phyloP scores from a whole-genome alignment of 176 grass and related monocot genomes.

The Cenchrus americanus region DNA sequence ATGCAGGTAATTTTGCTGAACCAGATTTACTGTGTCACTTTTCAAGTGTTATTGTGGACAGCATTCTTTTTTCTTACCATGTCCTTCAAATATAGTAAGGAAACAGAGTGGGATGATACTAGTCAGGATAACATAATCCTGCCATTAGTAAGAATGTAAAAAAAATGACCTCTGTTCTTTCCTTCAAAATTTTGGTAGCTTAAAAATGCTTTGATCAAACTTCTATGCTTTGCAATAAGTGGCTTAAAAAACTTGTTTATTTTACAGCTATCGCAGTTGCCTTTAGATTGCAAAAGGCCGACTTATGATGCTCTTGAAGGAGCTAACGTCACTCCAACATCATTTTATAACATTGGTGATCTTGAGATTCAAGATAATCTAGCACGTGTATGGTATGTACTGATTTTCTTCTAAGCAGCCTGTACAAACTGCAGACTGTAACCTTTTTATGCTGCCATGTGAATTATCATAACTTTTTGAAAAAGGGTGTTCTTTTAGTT shows the following conservation, averaged over 20 bases:
- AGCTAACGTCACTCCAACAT: constrained; percentile 70
- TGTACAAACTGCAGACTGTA: constrained; percentile 29
- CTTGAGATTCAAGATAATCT: constrained; percentile 97
- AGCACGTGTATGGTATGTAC: constrained; percentile 81
- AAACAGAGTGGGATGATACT: background rate
- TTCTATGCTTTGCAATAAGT: constrained; percentile 15
- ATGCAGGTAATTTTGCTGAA: constrained; percentile 74
- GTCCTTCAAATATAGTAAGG: constrained; percentile 13
- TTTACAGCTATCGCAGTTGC: constrained; percentile 79
- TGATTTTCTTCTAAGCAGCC: constrained; percentile 27
- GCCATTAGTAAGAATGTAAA: constrained; percentile 4
- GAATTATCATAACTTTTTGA: constrained; percentile 19
- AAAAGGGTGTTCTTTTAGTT: constrained; percentile 13
- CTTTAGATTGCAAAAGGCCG: constrained; percentile 76
- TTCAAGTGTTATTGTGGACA: constrained; percentile 3
- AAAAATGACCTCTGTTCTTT: background rate
- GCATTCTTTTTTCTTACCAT: constrained; percentile 10
- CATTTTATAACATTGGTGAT: constrained; percentile 96
- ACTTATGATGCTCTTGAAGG: constrained; percentile 86
- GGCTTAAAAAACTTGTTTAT: constrained; percentile 14
- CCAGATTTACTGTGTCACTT: background rate
- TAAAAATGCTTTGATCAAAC: constrained; percentile 36
- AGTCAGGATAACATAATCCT: constrained; percentile 13
- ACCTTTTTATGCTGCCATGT: constrained; percentile 9
- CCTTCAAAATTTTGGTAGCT: constrained; percentile 11